Conservation (phyloP, 2,329 filamentous ascomycete species). For the Penicillium expansum region DNA sequence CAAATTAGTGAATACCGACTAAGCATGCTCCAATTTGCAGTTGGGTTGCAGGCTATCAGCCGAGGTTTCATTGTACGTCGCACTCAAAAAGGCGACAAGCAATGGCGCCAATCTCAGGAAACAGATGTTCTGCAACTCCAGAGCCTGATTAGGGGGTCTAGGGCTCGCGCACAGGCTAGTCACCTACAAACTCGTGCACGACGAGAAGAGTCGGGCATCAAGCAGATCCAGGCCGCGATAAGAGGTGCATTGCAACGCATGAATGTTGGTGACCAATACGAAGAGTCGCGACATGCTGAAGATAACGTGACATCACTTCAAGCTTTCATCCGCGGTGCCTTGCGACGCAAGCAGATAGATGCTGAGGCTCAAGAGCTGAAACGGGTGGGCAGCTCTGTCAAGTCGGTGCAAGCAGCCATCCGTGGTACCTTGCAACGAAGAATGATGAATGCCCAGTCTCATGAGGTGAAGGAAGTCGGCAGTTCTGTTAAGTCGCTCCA, state of each 20-base stretch:
- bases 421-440: slow-evolving; percentile 65
- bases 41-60: slow-evolving; percentile 72
- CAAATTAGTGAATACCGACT: slow-evolving; percentile 80
- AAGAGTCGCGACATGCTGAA: slow-evolving; percentile 45
- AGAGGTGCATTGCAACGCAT: slow-evolving; percentile 47
- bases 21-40: slow-evolving; percentile 77
- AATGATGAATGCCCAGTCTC: slow-evolving; percentile 29
- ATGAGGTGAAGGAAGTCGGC: slow-evolving; percentile 47
- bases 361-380: slow-evolving; percentile 35
- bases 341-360: slow-evolving; percentile 52
- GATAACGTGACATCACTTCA: slow-evolving; percentile 60
- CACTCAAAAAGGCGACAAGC: slow-evolving; percentile 59
- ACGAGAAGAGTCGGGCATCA: slow-evolving; percentile 45
- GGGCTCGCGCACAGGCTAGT: slow-evolving; percentile 44
- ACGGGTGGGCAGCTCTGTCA: slow-evolving; percentile 50
- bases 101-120: slow-evolving; percentile 72
- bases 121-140: slow-evolving; percentile 74
- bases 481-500: slow-evolving; percentile 54
- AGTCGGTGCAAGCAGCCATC: slow-evolving; percentile 59
- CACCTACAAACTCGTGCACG: slow-evolving; percentile 40
- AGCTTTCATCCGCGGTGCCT: slow-evolving; percentile 64
- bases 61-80: slow-evolving; percentile 73
- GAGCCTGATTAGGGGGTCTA: slow-evolving; percentile 66
- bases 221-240: slow-evolving; percentile 56
- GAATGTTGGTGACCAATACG: slow-evolving; percentile 39